Conservation (phyloP, 1,139 yeast genomes). For the Candida tetrigidarum region DNA sequence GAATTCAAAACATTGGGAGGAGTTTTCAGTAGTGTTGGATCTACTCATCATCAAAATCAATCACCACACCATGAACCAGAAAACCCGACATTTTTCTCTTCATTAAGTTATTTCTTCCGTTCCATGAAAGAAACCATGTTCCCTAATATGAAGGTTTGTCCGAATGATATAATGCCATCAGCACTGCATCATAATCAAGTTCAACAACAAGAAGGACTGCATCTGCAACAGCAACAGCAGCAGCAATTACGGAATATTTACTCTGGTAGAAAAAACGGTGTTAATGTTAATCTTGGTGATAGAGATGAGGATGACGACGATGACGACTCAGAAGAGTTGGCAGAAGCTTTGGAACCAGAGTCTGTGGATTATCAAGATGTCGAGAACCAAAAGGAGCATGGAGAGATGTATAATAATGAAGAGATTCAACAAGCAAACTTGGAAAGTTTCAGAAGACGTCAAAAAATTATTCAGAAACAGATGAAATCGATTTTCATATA, state of each 20-base stretch:
- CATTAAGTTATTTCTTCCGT: conserved; percentile 33
- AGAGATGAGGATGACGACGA: conserved; percentile 14
- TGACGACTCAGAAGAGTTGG: conserved; percentile 17
- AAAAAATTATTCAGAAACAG: conserved; percentile 72
- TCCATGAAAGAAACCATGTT: conserved; percentile 28
- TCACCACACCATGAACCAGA: conserved; percentile 14
- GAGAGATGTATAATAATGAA: conserved; percentile 22
- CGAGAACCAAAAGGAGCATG: conserved; percentile 9
- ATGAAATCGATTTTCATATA: conserved; percentile 81
- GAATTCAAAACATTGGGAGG: conserved; percentile 60
- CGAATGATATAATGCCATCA: neutral
- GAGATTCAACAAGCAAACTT: conserved; percentile 64
- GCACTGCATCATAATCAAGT: neutral
- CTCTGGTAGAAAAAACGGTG: conserved; percentile 1
- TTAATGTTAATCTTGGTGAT: too few species aligned
- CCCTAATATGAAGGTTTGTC: conserved; percentile 27
- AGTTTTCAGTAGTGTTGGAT: conserved; percentile 28
- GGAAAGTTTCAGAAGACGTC: conserved; percentile 61
- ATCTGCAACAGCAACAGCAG: neutral
- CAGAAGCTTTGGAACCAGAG: conserved; percentile 15
- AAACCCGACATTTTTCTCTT: conserved; percentile 42
- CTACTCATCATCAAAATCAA: conserved; percentile 10
- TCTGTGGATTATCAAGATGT: conserved; percentile 7
- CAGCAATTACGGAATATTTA: neutral
- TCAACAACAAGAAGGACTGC: too few species aligned